A percentile compares a stretch with the other conserved stretches of the same genome.
Conservation (phyloP, 2,329 filamentous ascomycete genomes). For the Ciborinia camelliae region DNA sequence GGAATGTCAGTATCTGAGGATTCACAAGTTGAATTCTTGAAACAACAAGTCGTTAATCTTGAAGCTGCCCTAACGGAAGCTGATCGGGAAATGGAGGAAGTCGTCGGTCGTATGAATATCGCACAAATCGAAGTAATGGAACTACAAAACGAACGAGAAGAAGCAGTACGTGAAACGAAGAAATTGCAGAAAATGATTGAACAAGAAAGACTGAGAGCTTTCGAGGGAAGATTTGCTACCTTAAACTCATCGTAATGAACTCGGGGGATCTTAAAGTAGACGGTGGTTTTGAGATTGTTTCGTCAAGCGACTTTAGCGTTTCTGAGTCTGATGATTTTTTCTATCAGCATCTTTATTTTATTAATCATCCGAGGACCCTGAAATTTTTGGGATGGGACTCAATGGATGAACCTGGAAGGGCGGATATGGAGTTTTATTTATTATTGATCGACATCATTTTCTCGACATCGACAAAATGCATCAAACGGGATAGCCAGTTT, state of each 20-base stretch:
- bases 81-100: constrained; percentile 78
- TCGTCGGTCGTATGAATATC: constrained; percentile 75
- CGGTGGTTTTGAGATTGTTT: constrained; percentile 15
- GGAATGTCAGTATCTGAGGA: constrained; percentile 67
- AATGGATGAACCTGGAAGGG: not conserved
- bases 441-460: not conserved
- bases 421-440: constrained; percentile 11
- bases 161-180: constrained; percentile 68
- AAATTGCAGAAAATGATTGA: constrained; percentile 65
- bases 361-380: not conserved
- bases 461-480: not conserved
- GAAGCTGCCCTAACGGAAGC: constrained; percentile 76
- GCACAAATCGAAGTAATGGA: constrained; percentile 81
- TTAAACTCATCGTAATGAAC: constrained; percentile 25
- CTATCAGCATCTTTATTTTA: not conserved
- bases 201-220: constrained; percentile 36
- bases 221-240: constrained; percentile 34
- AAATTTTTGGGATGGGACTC: not conserved
- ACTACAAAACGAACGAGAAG: constrained; percentile 71
- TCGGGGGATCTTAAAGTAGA: not conserved
- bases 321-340: not conserved
- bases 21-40: constrained; percentile 69
- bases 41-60: constrained; percentile 76
- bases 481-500: not conserved
- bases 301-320: constrained; percentile 18